Conservation (phyloP, 2,329 filamentous ascomycete species). For the Neonectria faginata region DNA sequence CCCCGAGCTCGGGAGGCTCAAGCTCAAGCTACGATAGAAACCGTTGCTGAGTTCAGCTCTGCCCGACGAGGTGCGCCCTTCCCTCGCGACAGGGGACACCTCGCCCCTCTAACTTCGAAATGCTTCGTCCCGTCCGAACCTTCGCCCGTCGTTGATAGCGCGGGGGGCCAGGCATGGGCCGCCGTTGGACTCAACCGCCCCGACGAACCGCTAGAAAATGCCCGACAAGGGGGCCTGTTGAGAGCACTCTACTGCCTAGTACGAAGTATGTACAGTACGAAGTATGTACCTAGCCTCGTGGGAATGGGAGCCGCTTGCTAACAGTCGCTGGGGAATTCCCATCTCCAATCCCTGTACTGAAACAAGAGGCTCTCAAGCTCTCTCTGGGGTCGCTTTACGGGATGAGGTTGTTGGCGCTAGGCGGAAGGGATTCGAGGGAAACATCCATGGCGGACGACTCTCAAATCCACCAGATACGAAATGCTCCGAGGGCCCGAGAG, state of each 20-base stretch:
- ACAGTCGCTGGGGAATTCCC: slow-evolving; percentile 25
- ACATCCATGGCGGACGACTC: slow-evolving; percentile 26
- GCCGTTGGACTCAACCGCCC: slow-evolving; percentile 39
- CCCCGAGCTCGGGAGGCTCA: slow-evolving; percentile 13
- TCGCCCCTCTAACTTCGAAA: slow-evolving; percentile 26
- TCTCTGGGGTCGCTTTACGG: slow-evolving; percentile 37
- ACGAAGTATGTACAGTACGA: too few species aligned
- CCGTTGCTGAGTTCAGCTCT: slow-evolving; percentile 11
- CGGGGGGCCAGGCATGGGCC: slow-evolving; percentile 38
- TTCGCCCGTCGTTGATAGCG: slow-evolving; percentile 35
- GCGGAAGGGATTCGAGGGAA: slow-evolving; percentile 28
- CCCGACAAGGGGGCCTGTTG: not conserved
- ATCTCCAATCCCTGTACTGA: slow-evolving; percentile 42
- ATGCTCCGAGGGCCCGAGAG: not conserved
- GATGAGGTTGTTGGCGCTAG: slow-evolving; percentile 31
- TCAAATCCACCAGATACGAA: slow-evolving; percentile 20
- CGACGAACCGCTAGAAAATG: slow-evolving; percentile 28
- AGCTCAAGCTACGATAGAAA: slow-evolving; percentile 9
- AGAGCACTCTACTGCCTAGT: too few species aligned
- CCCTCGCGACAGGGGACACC: slow-evolving; percentile 7
- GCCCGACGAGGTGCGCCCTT: slow-evolving; percentile 10
- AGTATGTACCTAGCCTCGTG: slow-evolving; percentile 11
- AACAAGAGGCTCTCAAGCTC: slow-evolving; percentile 44
- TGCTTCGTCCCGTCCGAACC: slow-evolving; percentile 31
- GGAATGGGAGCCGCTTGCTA: slow-evolving; percentile 23